These are phyloP conservation scores for Colletotrichum siamense DNA, from an alignment of 2,329 filamentous ascomycete species.

Conservation along the genomic window DNA sequence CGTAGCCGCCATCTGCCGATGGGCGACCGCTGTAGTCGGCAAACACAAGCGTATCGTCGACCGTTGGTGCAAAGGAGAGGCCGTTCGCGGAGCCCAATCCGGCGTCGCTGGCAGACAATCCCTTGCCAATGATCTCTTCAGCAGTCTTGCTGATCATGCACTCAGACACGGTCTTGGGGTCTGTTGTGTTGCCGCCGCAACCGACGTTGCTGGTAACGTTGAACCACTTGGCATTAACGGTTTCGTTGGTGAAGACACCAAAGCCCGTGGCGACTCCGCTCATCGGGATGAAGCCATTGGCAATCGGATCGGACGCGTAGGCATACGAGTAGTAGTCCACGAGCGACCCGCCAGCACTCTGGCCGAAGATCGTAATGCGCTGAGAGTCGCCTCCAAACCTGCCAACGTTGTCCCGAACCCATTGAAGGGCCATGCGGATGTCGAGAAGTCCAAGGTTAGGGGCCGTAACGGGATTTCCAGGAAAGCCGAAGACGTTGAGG, in stretches of 20 bases:
- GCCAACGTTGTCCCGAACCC: slow-evolving; percentile 25
- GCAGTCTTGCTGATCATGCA: slow-evolving; percentile 12
- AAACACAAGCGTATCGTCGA: slow-evolving; percentile 9
- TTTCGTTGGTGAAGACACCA: slow-evolving; percentile 29
- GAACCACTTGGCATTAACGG: slow-evolving; percentile 13
- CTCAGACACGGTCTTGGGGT: slow-evolving; percentile 25
- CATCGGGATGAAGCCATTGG: slow-evolving; percentile 48
- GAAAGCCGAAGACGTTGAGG: slow-evolving; percentile 48
- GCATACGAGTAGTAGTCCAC: slow-evolving; percentile 56
- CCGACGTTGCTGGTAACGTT: slow-evolving; percentile 26
- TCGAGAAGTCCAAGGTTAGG: slow-evolving; percentile 25
- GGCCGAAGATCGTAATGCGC: slow-evolving; percentile 31
- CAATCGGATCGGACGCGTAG: slow-evolving; percentile 54
- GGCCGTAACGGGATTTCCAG: slow-evolving; percentile 24
- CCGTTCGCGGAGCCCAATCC: background rate
- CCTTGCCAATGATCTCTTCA: background rate
- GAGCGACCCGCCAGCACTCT: slow-evolving; percentile 31
- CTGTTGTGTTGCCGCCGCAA: slow-evolving; percentile 29
- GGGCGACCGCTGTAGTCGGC: slow-evolving; percentile 6
- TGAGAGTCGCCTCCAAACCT: slow-evolving; percentile 24
- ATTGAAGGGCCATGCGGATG: slow-evolving; percentile 25
- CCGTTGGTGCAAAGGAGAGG: background rate
- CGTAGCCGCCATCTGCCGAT: slow-evolving; percentile 14
- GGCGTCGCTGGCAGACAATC: background rate
- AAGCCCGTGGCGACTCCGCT: slow-evolving; percentile 37